Evolutionary conservation across 1,284 basidiomycete species (phyloP), one percentile per base, ranked within the genome.

Genomic region (Exobasidium cylindrosporum): DNA sequence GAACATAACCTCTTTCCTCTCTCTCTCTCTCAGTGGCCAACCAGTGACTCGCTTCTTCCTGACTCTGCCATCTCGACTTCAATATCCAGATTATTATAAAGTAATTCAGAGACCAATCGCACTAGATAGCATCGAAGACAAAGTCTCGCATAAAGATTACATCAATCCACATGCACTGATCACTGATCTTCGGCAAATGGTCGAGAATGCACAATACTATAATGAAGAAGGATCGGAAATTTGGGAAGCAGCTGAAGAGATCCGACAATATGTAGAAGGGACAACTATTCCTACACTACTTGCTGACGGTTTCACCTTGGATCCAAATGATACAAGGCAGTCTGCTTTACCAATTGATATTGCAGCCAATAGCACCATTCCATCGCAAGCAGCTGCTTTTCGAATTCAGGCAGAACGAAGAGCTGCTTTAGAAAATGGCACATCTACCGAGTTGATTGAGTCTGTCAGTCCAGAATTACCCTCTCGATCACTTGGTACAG

Each of bases 21-120:
- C 4, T 53, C 50, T 5, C 26, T 4, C 21, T 32, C 26, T 21
- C 21, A 24, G 68, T 11, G 72, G 68, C 50, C 69, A 63, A 17
- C 35, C 35, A 7, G 17, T 40, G 10, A 40, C 35, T 40, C 35
- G 35, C 17, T 40, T 40, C 35, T 40, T 40, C 35, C 35, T 40
- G 10, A 17, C 35, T 17, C 17, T 40, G 17, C 77, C 77, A 10
- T 63, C 69, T 30, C 65, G 61, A 10, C 40, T 50, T n/a, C 64
- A 77, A 35, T 67, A 69, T 40, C 77, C 77, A 1, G 70, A 78
- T 47, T 79, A 79, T 68, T 79, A 79, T 58, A 68, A 73, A 47
- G 61, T 75, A 11, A 71, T 79, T 45, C 58, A 60, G 26, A 59
- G 60, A 26, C 77, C 77, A 14, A 66, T 78, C 52, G 67, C 65